phyloP scores from a whole-genome alignment of 2,329 filamentous ascomycete genomes.

The Penicillium brevicompactum region DNA sequence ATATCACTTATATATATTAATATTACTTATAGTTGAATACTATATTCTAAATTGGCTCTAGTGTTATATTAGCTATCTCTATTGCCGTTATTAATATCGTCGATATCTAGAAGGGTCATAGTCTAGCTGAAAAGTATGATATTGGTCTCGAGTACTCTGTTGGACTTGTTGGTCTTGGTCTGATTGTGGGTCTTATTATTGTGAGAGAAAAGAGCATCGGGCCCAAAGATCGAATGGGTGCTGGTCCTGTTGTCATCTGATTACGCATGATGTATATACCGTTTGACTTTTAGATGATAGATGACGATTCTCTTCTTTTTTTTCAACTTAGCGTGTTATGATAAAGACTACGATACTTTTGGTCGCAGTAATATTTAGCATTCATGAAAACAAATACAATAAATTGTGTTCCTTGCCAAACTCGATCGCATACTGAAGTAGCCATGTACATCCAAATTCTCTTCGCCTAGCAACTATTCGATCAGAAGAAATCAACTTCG shows the following conservation, averaged over 20 bases:
- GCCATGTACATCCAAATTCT: too few species aligned
- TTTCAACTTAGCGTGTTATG: not conserved
- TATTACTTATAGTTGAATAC: slow-evolving; percentile 37
- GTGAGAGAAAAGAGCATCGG: slow-evolving; percentile 24
- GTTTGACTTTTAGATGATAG: not conserved
- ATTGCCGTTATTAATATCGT: slow-evolving; percentile 42
- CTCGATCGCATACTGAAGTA: too few species aligned
- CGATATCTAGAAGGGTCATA: slow-evolving; percentile 40
- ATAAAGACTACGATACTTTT: not conserved
- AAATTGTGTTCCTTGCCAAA: too few species aligned
- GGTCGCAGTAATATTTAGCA: too few species aligned
- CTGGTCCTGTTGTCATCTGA: slow-evolving; percentile 19
- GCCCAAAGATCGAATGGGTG: slow-evolving; percentile 20
- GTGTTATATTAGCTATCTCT: slow-evolving; percentile 44
- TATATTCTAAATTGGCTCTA: slow-evolving; percentile 47
- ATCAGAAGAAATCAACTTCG: slow-evolving; percentile 38
- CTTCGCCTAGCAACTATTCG: not conserved
- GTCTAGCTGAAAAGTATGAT: slow-evolving; percentile 37
- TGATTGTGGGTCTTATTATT: slow-evolving; percentile 23
- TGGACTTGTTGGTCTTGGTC: slow-evolving; percentile 41
- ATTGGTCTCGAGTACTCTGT: slow-evolving; percentile 48
- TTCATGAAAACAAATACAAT: too few species aligned
- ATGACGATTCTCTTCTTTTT: not conserved
- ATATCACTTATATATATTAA: not conserved
- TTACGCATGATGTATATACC: not conserved